phyloP scores from a whole-genome alignment of 2,329 filamentous ascomycete genomes.

The Fusarium kyushuense region DNA sequence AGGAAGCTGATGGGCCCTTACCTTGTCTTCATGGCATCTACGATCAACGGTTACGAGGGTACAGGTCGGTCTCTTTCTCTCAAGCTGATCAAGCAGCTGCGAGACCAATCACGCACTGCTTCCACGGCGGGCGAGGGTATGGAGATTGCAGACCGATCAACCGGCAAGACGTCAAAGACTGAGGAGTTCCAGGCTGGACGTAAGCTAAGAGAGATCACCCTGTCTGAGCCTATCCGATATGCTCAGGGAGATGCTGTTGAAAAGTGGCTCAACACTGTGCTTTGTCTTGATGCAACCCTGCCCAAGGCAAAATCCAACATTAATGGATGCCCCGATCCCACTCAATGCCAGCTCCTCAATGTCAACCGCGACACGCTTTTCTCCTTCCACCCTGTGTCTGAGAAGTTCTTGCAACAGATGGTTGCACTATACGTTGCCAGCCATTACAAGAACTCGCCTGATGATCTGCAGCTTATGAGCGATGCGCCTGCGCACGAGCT shows the following conservation, averaged over 20 bases:
- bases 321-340: constrained; percentile 88
- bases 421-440: constrained; percentile 97
- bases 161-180: constrained; percentile 77
- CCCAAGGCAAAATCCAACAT: constrained; percentile 79
- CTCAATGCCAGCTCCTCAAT: constrained; percentile 89
- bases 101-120: constrained; percentile 85
- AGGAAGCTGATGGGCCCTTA: constrained; percentile 96
- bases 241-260: constrained; percentile 91
- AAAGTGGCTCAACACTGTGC: constrained; percentile 93
- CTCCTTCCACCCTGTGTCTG: constrained; percentile 96
- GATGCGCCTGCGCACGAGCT: constrained; percentile 97
- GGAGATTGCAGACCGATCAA: constrained; percentile 81
- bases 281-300: constrained; percentile 93
- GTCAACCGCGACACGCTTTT: constrained; percentile 98
- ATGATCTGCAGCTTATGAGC: constrained; percentile 98
- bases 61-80: constrained; percentile 94
- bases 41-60: constrained; percentile 98
- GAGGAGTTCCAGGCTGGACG: constrained; percentile 75
- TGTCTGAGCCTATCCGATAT: constrained; percentile 95
- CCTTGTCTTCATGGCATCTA: constrained; percentile 98
- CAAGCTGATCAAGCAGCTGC: constrained; percentile 96
- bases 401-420: constrained; percentile 98
- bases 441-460: constrained; percentile 98
- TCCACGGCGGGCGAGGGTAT: constrained; percentile 67
- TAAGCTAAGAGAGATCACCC: constrained; percentile 88